phyloP scores from a whole-genome alignment of 805 yeast genomes.

The Teunomyces cretensis region DNA sequence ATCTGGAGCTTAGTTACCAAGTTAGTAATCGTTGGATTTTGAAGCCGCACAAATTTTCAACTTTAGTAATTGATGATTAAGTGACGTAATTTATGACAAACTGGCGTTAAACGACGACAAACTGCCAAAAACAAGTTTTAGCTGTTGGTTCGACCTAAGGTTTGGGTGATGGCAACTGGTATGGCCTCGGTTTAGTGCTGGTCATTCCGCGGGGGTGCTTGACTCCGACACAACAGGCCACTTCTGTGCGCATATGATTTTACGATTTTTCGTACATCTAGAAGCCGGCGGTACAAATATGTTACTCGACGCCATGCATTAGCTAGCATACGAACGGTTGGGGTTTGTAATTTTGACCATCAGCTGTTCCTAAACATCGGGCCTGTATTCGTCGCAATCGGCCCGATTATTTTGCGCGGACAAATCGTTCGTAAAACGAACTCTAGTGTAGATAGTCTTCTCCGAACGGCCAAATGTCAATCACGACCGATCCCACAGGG shows the following conservation, averaged over 20 bases:
- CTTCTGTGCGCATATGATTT: no score
- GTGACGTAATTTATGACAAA: not conserved
- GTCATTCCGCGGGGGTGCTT: no score
- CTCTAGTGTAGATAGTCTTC: not conserved
- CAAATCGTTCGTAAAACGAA: not conserved
- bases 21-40: not conserved
- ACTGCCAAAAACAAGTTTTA: not conserved
- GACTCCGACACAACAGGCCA: no score
- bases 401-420: not conserved
- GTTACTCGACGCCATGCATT: no score
- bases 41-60: not conserved
- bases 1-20: not conserved
- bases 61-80: not conserved
- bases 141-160: not conserved
- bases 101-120: not conserved
- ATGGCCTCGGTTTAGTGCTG: no score
- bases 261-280: no score
- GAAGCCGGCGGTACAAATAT: no score
- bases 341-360: no score
- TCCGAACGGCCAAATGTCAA: not conserved
- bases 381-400: no score
- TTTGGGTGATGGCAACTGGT: no score
- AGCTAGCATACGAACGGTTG: no score
- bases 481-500: slow-evolving; percentile 9
- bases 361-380: no score